Evolutionary conservation across 1,139 yeast species (phyloP).

Genomic region (Candida tetrigidarum): DNA sequence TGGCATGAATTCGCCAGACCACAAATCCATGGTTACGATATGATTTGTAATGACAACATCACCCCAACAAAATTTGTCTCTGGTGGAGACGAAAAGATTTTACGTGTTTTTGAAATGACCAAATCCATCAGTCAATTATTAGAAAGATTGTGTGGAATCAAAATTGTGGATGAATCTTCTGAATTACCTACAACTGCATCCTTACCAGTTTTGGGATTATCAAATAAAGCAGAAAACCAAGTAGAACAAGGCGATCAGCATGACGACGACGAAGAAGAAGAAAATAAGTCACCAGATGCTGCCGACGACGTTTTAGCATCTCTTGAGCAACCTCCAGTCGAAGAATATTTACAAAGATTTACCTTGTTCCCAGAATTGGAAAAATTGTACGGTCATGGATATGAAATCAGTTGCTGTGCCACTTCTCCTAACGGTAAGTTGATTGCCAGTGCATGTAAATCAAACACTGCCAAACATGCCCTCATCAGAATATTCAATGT

Average conservation of each 20-base stretch:
- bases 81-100: conserved; percentile 94
- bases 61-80: conserved; percentile 72
- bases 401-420: conserved; percentile 84
- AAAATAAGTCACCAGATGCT: conserved; percentile 25
- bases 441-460: conserved; percentile 90
- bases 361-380: conserved; percentile 96
- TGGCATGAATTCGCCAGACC: conserved; percentile 98
- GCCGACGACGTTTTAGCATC: conserved; percentile 50
- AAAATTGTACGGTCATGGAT: conserved; percentile 96
- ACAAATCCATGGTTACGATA: conserved; percentile 97
- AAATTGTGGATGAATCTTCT: conserved; percentile 24
- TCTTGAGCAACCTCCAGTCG: conserved; percentile 71
- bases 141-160: conserved; percentile 54
- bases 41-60: conserved; percentile 79
- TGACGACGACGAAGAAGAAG: conserved; percentile 42
- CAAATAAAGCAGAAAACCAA: conserved; percentile 80
- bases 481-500: conserved; percentile 78
- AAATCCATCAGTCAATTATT: conserved; percentile 70
- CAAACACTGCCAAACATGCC: conserved; percentile 84
- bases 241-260: conserved; percentile 45
- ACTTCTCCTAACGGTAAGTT: conserved; percentile 65
- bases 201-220: conserved; percentile 90
- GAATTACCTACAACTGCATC: conserved; percentile 79
- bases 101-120: conserved; percentile 92
- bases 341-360: conserved; percentile 87